Base-by-base conservation (phyloP, 176 grass and related monocot species). In the Phoenix dactylifera region DNA sequence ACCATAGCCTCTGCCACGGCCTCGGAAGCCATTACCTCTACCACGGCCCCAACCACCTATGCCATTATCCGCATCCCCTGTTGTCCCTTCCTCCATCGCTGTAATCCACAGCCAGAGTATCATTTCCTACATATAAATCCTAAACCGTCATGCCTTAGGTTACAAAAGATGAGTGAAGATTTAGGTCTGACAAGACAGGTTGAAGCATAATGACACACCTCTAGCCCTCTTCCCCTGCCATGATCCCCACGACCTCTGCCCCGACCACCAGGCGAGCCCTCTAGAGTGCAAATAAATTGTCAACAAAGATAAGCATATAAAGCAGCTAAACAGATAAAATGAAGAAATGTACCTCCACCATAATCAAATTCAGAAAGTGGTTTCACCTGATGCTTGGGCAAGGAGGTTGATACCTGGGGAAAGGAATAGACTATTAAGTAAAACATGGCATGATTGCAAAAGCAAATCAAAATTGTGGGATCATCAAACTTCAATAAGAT, bases 161-260 rank as follows among this genome's bases (percentile, higher is more conserved):
- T 64, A 14, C 18, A 28, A 30, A 16, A 4, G 28, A 60, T 60
- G 17, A 18, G 6, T 3, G 2, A 55, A 18, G 20, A 54, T 7
- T 20, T 20, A 55, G 53, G 20, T 55, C 20, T 55, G 53, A 20
- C 17, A 19, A 55, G 53, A 10, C 20, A 17, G 17, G 20, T 55
- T 59, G 26, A 64, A n/a, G 39, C 60, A 14, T 72, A 64, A 68
- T 26, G 49, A 50, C 7, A 52, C 77, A 89, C 90, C 82, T 81
- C 86, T 76, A 66, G 73, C 73, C 73, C 91, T 84, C n/a, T n/a
- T 80, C 86, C 86, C 64, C 80, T 82, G 75, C 83, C 79, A 14
- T 58, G 82, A 72, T n/a, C n/a, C n/a, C n/a, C n/a, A n/a, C n/a
- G n/a, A n/a, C n/a, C n/a, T n/a, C n/a, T n/a, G n/a, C n/a, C n/a